Conservation (phyloP, 208 protist species). For the Leishmania braziliensis region DNA sequence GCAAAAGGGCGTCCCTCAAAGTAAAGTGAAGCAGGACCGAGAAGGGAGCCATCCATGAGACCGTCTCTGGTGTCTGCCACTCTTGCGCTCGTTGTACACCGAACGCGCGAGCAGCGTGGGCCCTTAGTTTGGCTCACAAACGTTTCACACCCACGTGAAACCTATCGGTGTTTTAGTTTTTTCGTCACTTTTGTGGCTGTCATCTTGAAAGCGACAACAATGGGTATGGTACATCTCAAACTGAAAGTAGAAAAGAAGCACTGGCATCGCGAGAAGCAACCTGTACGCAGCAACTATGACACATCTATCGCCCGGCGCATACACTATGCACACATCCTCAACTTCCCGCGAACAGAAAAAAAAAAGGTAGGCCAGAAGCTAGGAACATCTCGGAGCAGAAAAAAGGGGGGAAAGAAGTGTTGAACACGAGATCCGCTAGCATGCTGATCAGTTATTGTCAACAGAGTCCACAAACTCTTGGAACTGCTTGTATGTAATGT, state of each 20-base stretch:
- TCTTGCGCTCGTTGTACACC: background rate
- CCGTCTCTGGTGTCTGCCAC: background rate
- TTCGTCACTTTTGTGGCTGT: background rate
- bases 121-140: background rate
- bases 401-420: background rate
- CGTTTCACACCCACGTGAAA: background rate
- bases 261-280: background rate
- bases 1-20: background rate
- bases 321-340: background rate
- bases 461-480: slow-evolving; percentile 79
- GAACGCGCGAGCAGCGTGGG: background rate
- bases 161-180: background rate
- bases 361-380: slow-evolving; percentile 1
- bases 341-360: slow-evolving; percentile 3
- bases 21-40: background rate
- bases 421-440: background rate
- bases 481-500: slow-evolving; percentile 89
- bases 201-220: background rate
- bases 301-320: background rate
- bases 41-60: background rate
- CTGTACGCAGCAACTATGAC: background rate
- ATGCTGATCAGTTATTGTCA: slow-evolving; percentile 9
- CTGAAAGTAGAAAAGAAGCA: background rate
- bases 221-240: slow-evolving; percentile 6
- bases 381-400: slow-evolving; percentile 4